Percentiles rank a stretch among this genome's conserved stretches.
Conservation (phyloP, 139 green algal species). For the Eudorina sp. region DNA sequence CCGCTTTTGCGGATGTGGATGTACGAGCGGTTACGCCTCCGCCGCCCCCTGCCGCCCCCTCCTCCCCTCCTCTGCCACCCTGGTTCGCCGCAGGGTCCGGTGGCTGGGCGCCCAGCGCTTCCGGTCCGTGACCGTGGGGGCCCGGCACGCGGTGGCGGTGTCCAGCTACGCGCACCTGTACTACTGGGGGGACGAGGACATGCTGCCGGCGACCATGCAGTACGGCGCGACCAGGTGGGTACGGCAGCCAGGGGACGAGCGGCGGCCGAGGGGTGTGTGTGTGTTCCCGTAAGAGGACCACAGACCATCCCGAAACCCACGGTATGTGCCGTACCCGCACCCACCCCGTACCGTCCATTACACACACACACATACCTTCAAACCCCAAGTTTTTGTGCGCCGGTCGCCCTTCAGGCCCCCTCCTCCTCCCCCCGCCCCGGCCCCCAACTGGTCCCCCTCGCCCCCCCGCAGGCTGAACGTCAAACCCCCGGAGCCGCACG, state of each 20-base stretch:
- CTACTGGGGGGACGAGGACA: conserved; percentile 38
- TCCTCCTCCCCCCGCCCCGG: too few relatives aligned
- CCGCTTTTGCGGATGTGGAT: too few relatives aligned
- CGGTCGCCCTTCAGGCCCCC: too few relatives aligned
- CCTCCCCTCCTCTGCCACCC: not conserved
- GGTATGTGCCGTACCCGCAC: too few relatives aligned
- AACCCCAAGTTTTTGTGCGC: too few relatives aligned
- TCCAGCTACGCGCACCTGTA: conserved; percentile 33
- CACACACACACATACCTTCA: too few relatives aligned
- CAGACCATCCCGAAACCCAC: too few relatives aligned
- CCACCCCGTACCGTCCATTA: too few relatives aligned
- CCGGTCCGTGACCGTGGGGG: conserved; percentile 40
- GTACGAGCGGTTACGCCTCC: too few relatives aligned
- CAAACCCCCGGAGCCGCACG: not conserved
- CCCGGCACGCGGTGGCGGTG: conserved; percentile 34
- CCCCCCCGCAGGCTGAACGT: not conserved
- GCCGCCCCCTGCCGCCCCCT: not conserved
- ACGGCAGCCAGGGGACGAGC: too few relatives aligned
- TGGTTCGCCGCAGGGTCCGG: conserved; percentile 36
- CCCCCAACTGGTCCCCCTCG: not conserved
- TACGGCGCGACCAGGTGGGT: conserved; percentile 28
- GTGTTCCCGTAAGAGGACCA: too few relatives aligned
- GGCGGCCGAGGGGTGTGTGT: too few relatives aligned
- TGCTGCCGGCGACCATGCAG: conserved; percentile 32
- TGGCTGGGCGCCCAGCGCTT: conserved; percentile 48